Base-by-base conservation (phyloP, 1,139 yeast genomes). In the Pneumocystis carinii region DNA sequence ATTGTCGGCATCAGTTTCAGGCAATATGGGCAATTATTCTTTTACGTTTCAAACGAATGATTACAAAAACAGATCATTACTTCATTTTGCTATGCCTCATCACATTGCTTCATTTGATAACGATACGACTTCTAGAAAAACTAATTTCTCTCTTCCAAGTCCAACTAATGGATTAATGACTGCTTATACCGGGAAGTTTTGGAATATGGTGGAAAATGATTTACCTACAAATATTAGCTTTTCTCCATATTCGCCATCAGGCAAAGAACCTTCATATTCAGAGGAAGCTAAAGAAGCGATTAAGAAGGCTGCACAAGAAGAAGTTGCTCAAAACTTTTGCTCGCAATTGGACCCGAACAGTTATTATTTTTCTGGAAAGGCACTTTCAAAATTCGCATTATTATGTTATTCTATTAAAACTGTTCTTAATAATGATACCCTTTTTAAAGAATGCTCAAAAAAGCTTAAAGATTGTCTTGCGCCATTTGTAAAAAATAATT, bases 371-470 rank as follows among this genome's bases (percentile, higher is more conserved):
- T 77, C 86, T 6, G 94, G 92, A 60, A 87, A 87, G 73, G 78
- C 81, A n/a, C 70, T 85, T 60, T 92, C 86, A 73, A 86, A 86
- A 74, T 86, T 82, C 71, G 90, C 92, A 8, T 83, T 85, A 72
- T 80, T 86, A 62, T 76, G 86, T 62, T 79, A 84, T 66, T 86
- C 84, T 10, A 81, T 84, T 58, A 76, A 80, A 66, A 87, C 83
- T 61, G 79, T 86, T 63, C 74, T 86, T 63, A 73, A 79, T 61
- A 85, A 85, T 69, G 78, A 79, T 3, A 77, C 71, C 6, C 79
- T 79, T 27, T 76, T 89, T 14, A 69, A 75, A 58, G 71, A 77
- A 17, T 78, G 85, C 8, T 76, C 85, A 63, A 71, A 71, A 3
- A 75, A 74, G 53, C 69, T 86, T 71, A 82, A 86, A 71, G 71